A percentile compares a stretch with the other conserved stretches of the same genome.
Conservation (phyloP, 345 rosid genomes). For the Raphanus raphanistrum region DNA sequence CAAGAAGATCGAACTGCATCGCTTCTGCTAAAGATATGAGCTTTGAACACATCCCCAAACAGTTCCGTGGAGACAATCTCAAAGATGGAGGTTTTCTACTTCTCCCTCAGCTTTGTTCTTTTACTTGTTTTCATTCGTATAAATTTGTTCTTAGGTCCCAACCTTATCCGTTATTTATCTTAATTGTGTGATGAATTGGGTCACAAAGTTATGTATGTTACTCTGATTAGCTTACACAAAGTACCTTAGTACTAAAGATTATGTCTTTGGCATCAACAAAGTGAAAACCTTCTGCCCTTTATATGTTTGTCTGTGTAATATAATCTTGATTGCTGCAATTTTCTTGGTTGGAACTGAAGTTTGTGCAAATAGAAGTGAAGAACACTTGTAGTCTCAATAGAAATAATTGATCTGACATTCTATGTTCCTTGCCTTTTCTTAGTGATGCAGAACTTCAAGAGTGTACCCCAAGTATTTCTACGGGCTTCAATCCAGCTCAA, state of each 20-base stretch:
- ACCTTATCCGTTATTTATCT: neutral
- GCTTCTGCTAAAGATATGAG: slow-evolving; percentile 49
- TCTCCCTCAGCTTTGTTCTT: neutral
- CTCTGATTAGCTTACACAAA: neutral
- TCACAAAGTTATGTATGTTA: neutral
- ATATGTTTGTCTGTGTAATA: neutral
- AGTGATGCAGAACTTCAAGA: slow-evolving; percentile 87
- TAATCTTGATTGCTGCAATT: slow-evolving; percentile 1
- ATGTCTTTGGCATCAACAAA: neutral
- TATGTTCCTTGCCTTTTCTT: slow-evolving; percentile 10
- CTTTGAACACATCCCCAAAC: slow-evolving; percentile 70
- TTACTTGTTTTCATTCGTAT: neutral
- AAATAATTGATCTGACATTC: neutral
- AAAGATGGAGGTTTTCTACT: slow-evolving; percentile 62
- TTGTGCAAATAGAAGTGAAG: too few species aligned
- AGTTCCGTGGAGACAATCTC: slow-evolving; percentile 73
- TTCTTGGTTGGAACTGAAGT: too few species aligned
- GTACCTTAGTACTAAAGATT: neutral
- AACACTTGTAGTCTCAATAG: too few species aligned
- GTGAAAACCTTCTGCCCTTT: neutral
- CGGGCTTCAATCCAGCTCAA: slow-evolving; percentile 81
- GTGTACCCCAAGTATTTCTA: slow-evolving; percentile 69
- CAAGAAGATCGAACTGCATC: slow-evolving; percentile 38
- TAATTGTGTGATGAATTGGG: slow-evolving; percentile 7
- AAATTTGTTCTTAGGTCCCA: neutral